Percentiles rank a stretch among this genome's conserved stretches.
phyloP scores from a whole-genome alignment of 2,329 filamentous ascomycete species.

The Madurella mycetomatis region DNA sequence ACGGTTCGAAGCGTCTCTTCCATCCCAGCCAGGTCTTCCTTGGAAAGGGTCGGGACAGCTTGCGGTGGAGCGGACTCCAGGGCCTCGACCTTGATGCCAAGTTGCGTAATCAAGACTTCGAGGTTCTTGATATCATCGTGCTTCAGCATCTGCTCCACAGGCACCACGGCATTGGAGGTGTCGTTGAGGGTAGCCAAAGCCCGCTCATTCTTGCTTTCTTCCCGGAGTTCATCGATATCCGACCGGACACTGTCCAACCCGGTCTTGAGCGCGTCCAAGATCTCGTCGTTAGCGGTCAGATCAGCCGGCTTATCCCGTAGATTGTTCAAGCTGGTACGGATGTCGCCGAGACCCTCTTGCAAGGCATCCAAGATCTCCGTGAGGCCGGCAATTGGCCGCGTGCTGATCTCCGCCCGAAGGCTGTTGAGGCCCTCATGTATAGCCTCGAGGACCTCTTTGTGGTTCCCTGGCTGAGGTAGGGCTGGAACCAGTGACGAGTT shows the following conservation, averaged over 20 bases:
- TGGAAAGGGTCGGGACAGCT: slow-evolving; percentile 25
- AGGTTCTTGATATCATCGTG: slow-evolving; percentile 79
- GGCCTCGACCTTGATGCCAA: slow-evolving; percentile 78
- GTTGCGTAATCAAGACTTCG: slow-evolving; percentile 74
- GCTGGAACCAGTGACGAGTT: slow-evolving; percentile 63
- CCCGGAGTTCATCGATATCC: slow-evolving; percentile 76
- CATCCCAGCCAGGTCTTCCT: slow-evolving; percentile 35
- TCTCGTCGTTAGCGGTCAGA: slow-evolving; percentile 81
- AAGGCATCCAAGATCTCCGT: slow-evolving; percentile 86
- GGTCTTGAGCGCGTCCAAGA: slow-evolving; percentile 80
- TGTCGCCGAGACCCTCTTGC: slow-evolving; percentile 77
- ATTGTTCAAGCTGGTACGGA: slow-evolving; percentile 72
- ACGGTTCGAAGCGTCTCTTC: slow-evolving; percentile 50
- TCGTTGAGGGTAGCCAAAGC: slow-evolving; percentile 52
- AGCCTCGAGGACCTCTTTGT: slow-evolving; percentile 66
- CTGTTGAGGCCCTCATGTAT: slow-evolving; percentile 68
- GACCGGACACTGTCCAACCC: slow-evolving; percentile 70
- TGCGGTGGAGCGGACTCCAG: slow-evolving; percentile 52
- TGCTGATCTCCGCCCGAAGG: slow-evolving; percentile 69
- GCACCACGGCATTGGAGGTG: slow-evolving; percentile 41
- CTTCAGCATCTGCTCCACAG: slow-evolving; percentile 50
- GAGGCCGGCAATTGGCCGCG: slow-evolving; percentile 62
- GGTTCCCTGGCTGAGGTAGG: slow-evolving; percentile 38
- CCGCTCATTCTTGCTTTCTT: slow-evolving; percentile 43
- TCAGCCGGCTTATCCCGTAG: slow-evolving; percentile 75